phyloP scores from a whole-genome alignment of 345 rosid genomes.

The Pugionium dolabratum region DNA sequence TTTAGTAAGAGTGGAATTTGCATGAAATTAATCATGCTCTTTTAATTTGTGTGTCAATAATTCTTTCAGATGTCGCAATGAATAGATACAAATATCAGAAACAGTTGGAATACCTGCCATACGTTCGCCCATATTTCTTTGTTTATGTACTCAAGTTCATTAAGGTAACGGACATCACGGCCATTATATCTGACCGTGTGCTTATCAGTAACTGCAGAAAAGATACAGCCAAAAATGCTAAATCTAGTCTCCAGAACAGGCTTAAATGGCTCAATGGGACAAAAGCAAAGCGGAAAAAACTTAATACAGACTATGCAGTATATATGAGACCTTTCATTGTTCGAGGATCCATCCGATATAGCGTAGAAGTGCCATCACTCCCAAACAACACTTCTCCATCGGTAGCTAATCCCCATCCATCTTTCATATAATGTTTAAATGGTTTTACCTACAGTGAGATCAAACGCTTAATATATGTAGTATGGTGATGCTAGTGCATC shows the following conservation, averaged over 20 bases:
- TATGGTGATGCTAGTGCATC: neutral
- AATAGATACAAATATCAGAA: slow-evolving; percentile 4
- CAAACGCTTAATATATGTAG: neutral
- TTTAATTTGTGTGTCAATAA: neutral
- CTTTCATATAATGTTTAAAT: slow-evolving; percentile 81
- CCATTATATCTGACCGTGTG: slow-evolving; percentile 57
- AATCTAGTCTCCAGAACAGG: slow-evolving; percentile 8
- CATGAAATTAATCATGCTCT: neutral
- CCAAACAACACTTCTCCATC: slow-evolving; percentile 85
- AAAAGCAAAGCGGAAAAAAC: slow-evolving; percentile 25
- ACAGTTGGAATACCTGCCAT: slow-evolving; percentile 62
- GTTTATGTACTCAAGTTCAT: slow-evolving; percentile 86
- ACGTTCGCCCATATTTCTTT: slow-evolving; percentile 97
- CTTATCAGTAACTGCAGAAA: slow-evolving; percentile 57
- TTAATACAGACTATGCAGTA: slow-evolving; percentile 13
- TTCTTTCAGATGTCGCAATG: neutral
- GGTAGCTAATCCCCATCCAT: slow-evolving; percentile 97
- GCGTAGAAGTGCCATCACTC: slow-evolving; percentile 84
- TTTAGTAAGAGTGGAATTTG: neutral
- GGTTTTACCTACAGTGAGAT: slow-evolving; percentile 54
- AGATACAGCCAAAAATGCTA: neutral
- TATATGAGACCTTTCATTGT: slow-evolving; percentile 58
- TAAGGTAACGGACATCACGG: slow-evolving; percentile 63
- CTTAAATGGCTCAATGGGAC: slow-evolving; percentile 1
- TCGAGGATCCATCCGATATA: slow-evolving; percentile 72